Evolutionary conservation across 2,329 filamentous ascomycete genomes (phyloP), one percentile per base, ranked within the genome.

Genomic region (Colletotrichum sp.): DNA sequence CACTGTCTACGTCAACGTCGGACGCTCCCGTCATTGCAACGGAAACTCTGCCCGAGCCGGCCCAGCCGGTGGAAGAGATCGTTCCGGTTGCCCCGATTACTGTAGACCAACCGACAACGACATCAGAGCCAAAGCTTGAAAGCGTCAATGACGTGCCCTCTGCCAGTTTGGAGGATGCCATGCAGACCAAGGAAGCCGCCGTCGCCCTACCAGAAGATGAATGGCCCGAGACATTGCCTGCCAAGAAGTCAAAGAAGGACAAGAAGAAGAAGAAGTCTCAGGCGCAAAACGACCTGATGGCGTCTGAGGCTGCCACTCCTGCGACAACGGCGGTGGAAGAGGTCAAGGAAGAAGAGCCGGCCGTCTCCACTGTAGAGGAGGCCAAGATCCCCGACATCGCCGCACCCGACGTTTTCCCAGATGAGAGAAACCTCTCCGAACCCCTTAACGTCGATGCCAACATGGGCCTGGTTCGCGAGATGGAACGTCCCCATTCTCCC

Each of bases 231-330:
- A 55, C 60, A 26, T 67, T 60, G 10, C 34, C 49, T 9, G 78
- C 78, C 57, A 81, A 80, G 74, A 77, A 76, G 72, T 80, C 81
- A 69, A 79, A 83, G 75, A 82, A 81, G 76, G 81, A 83, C 78
- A 82, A 84, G 76, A 81, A 81, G 77, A 82, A 84, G 72, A 83
- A 84, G 70, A 79, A 75, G 67, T 52, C n/a, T 21, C 44, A 21
- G n/a, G 44, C n/a, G 44, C 44, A 52, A 7, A 52, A 52, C 44
- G 44, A 52, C n/a, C n/a, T 13, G 10, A 52, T 52, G 44, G 44
- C n/a, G 3, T 52, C 44, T 21, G 44, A 52, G 44, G 44, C 44
- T 52, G 44, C 12, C 10, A 21, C 44, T 7, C 44, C 44, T 52
- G 44, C n/a, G n/a, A 12, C 1, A 52, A 12, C n/a, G n/a, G 44